phyloP scores from a whole-genome alignment of 257 asterid species.

The Linaria vulgaris region DNA sequence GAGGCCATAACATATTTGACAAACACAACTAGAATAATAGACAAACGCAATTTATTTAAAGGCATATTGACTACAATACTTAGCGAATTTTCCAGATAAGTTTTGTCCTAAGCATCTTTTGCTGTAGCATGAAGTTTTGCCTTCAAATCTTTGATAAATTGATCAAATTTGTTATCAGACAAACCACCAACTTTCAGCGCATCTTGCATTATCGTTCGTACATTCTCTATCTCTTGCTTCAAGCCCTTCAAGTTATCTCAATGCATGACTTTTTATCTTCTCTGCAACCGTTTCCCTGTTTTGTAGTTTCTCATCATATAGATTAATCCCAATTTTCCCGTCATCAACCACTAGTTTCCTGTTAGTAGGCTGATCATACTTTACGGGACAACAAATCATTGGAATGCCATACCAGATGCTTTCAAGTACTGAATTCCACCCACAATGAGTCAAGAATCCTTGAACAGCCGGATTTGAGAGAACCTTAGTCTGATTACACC shows the following conservation, averaged over 20 bases:
- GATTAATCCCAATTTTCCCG: slow-evolving; percentile 26
- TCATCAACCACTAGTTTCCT: slow-evolving; percentile 34
- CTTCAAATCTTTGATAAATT: slow-evolving; percentile 6
- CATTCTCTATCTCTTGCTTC: slow-evolving; percentile 13
- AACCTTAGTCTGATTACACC: slow-evolving; percentile 42
- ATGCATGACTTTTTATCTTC: slow-evolving; percentile 21
- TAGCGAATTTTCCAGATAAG: no score
- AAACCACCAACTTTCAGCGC: slow-evolving; percentile 11
- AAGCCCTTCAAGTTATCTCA: neutral
- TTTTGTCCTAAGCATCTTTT: slow-evolving; percentile 2
- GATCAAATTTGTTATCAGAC: slow-evolving; percentile 10
- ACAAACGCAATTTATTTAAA: no score
- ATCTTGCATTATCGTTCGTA: neutral
- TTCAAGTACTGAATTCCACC: slow-evolving; percentile 49
- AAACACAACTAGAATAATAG: no score
- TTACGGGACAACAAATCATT: slow-evolving; percentile 30
- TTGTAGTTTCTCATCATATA: neutral
- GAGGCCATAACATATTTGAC: no score
- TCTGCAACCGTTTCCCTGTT: slow-evolving; percentile 9
- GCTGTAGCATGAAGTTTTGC: slow-evolving; percentile 28
- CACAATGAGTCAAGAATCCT: slow-evolving; percentile 44
- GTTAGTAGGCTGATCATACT: slow-evolving; percentile 29
- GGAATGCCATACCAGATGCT: slow-evolving; percentile 47
- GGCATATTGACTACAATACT: no score
- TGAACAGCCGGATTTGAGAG: slow-evolving; percentile 41